Base-by-base conservation (phyloP, 116 monocot genomes). In the Cymodocea nodosa region DNA sequence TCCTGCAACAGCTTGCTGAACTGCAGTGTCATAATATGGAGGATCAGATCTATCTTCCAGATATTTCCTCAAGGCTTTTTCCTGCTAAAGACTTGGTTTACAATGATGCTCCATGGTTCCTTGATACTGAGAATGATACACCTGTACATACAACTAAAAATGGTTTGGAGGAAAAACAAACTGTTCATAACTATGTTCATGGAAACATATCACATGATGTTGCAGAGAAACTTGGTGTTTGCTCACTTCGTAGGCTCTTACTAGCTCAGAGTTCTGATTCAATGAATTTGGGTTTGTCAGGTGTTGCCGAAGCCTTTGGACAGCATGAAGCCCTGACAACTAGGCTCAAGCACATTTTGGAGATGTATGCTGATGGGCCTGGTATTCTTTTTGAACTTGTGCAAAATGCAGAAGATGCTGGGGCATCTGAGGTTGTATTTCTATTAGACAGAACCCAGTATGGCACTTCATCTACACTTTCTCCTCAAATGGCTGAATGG, bases 291-390 rank as follows among this genome's bases (percentile, higher is more conserved):
- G 84, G 92, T 66, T 81, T 99, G 68, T 84, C 92, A 76, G 97
- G 97, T 23, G 97, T 91, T 85, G 92, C 99, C 68, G 99, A 99
- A 76, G 99, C 89, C 14, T 99, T 99, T 81, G 99, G 99, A 52
- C 99, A 99, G 65, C 99, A 99, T 76, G 99, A 99, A 61, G 92
- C 84, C 51, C 83, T 99, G 76, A 99, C 99, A 63, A 99, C 99
- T 34, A 87, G 99, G 67, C 86, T 99, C 8, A 99, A 99, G 75
- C 99, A 99, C 76, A 99, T 99, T 60, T 81, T 99, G 60, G 99
- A 99, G 59, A 99, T 99, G 99, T 99, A 99, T 78, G 99, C 99
- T 52, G 99, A 99, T 89, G 92, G 92, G 22, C 99, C 99, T 59
- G 99, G 92, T 20, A 89, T 92, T 77, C 99, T 99, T 77, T 99